Evolutionary conservation across 768 basidiomycete species (phyloP).

Genomic region (Pisolithus microcarpus): DNA sequence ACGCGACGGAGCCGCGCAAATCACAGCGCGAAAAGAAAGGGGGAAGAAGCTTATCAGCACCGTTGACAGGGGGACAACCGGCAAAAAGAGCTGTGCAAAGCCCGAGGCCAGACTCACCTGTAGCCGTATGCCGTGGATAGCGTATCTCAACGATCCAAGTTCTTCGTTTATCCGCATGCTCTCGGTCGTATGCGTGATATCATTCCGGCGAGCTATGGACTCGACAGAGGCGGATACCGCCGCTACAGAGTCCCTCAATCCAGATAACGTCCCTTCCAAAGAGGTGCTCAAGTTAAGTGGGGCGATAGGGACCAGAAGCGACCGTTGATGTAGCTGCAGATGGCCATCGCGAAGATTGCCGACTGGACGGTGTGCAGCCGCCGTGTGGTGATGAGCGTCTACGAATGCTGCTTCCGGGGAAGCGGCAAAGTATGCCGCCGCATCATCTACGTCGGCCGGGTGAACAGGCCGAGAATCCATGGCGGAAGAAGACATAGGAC

Average conservation of each 20-base stretch:
- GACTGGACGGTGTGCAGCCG: constrained; percentile 9
- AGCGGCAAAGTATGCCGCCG: constrained; percentile 17
- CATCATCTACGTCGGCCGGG: constrained; percentile 17
- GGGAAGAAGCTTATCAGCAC: no score
- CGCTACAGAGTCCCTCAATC: constrained; percentile 54
- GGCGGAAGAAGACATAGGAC: constrained; percentile 10
- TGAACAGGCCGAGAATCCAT: not conserved
- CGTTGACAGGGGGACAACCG: constrained; percentile 3
- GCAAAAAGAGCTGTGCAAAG: constrained; percentile 5
- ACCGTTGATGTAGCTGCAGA: constrained; percentile 17
- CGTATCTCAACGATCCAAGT: constrained; percentile 58
- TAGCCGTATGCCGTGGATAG: constrained; percentile 70
- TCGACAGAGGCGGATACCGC: constrained; percentile 55
- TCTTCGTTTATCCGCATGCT: constrained; percentile 68
- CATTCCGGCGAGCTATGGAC: constrained; percentile 52
- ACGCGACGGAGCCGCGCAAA: constrained; percentile 11
- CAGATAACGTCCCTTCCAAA: constrained; percentile 53
- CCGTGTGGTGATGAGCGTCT: constrained; percentile 9
- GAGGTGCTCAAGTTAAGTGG: constrained; percentile 58
- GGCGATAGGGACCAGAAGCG: constrained; percentile 36
- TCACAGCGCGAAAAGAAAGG: constrained; percentile 1
- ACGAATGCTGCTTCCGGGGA: constrained; percentile 20
- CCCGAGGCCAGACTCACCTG: constrained; percentile 42
- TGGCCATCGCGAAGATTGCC: constrained; percentile 16
- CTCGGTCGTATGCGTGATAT: constrained; percentile 65